A percentile compares a stretch with the other conserved stretches of the same genome.
Conservation (phyloP, 1,284 basidiomycete genomes). For the Tausonia pullulans region DNA sequence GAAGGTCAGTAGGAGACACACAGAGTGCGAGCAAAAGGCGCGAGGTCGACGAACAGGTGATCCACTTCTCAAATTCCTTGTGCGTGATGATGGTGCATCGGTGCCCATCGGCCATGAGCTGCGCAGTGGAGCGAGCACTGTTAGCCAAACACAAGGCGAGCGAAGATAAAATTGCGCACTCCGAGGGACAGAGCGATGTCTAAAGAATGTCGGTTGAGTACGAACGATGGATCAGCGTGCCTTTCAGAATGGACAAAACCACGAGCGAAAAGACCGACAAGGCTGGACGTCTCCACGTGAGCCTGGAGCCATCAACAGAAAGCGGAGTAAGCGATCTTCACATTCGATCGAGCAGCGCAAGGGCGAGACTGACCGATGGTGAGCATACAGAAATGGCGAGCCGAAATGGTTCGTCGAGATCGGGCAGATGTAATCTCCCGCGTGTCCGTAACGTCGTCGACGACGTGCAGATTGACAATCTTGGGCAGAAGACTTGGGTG, state of each 20-base stretch:
- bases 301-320: slow-evolving; percentile 14
- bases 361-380: slow-evolving; percentile 30
- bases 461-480: no score
- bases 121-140: slow-evolving; percentile 18
- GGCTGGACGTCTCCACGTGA: slow-evolving; percentile 37
- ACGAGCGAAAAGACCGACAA: no score
- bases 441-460: no score
- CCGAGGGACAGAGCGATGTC: slow-evolving; percentile 19
- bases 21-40: background rate
- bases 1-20: background rate
- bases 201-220: slow-evolving; percentile 24
- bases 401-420: slow-evolving; percentile 7
- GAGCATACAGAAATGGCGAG: slow-evolving; percentile 32
- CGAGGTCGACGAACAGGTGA: slow-evolving; percentile 29
- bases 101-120: slow-evolving; percentile 45
- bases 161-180: slow-evolving; percentile 20
- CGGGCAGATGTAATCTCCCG: no score
- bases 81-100: slow-evolving; percentile 48
- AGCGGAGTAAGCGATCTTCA: no score
- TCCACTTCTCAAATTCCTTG: slow-evolving; percentile 43
- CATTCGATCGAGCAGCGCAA: no score
- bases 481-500: no score
- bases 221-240: no score
- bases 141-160: background rate
- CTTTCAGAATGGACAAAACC: no score